Evolutionary conservation across 345 rosid genomes (phyloP), one percentile per base, ranked within the genome.

Genomic region (Cardamine occulta): DNA sequence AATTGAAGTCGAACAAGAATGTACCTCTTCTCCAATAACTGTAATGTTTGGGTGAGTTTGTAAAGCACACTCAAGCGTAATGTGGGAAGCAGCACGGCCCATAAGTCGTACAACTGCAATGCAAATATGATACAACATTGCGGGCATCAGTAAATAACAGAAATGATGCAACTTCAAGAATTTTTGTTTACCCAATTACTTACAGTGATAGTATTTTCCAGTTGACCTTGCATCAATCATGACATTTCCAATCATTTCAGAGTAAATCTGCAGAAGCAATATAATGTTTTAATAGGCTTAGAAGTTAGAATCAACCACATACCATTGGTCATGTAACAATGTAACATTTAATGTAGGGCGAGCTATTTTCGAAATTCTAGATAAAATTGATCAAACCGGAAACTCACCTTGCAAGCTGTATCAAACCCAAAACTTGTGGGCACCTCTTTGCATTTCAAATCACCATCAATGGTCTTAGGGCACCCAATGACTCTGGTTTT

Each of bases 11-110:
- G n/a, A 29, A 59, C 32, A 42, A 72, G 21, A 42, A 55, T 57
- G 51, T 78, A 90, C 99, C 99, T 95, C 99, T 86, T 95, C 99
- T 69, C 99, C 99, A 18, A 95, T 89, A 70, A 95, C 69, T 35
- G 99, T 90, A 51, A 95, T 85, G 82, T 95, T 95, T 1, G 98
- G 98, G 83, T 92, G 99, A 79, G 99, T 93, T 82, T 96, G 98
- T 83, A 96, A 77, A 76, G 99, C 99, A 83, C 99, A 93, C 85
- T 96, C 98, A 66, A 96, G 85, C 17, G 99, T 96, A 74, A 96
- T 93, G 79, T 96, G 99, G 60, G 99, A 96, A 75, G 99, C 99
- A 21, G 99, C 97, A 79, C 99, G 99, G 42, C 99, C 99, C 99
- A 96, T 96, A 63, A 96, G 96, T 71, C 99, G 78, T 52, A 96